Evolutionary conservation across 164 flowering plant species (phyloP).

Genomic region (Kingdonia uniflora): DNA sequence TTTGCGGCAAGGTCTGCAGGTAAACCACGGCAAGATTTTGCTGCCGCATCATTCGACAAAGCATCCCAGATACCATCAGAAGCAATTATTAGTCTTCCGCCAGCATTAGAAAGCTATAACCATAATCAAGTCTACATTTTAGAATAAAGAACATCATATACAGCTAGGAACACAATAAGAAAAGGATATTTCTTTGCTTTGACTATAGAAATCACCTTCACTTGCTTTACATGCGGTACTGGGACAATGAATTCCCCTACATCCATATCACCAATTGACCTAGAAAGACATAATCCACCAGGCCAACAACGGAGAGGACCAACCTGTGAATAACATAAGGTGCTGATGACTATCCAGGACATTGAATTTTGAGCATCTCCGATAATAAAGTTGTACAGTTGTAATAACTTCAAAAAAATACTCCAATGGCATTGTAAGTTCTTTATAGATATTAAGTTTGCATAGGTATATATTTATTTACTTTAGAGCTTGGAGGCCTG

Average conservation of each 20-base stretch:
- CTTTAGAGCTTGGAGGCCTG: too few relatives aligned
- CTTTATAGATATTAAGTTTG: too few relatives aligned
- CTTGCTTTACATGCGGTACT: constrained; percentile 92
- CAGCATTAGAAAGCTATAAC: constrained; percentile 64
- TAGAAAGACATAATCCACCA: constrained; percentile 87
- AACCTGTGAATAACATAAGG: constrained; percentile 32
- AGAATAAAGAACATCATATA: background rate
- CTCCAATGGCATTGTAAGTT: background rate
- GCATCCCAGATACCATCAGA: constrained; percentile 96
- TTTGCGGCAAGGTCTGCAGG: constrained; percentile 88
- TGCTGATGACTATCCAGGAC: background rate
- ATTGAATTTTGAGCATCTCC: too few relatives aligned
- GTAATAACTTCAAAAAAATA: background rate
- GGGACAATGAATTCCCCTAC: constrained; percentile 91
- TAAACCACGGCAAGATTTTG: constrained; percentile 65
- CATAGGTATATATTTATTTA: too few relatives aligned
- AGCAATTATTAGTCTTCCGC: constrained; percentile 81
- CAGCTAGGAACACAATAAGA: constrained; percentile 7
- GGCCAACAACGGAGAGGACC: constrained; percentile 97
- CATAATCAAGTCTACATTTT: constrained; percentile 1
- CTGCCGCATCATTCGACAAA: constrained; percentile 69
- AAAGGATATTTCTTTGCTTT: background rate
- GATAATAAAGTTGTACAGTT: too few relatives aligned
- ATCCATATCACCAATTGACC: constrained; percentile 90
- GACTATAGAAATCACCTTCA: constrained; percentile 40